Evolutionary conservation across 1,139 yeast genomes (phyloP).

Genomic region (Meyerozyma sp.): DNA sequence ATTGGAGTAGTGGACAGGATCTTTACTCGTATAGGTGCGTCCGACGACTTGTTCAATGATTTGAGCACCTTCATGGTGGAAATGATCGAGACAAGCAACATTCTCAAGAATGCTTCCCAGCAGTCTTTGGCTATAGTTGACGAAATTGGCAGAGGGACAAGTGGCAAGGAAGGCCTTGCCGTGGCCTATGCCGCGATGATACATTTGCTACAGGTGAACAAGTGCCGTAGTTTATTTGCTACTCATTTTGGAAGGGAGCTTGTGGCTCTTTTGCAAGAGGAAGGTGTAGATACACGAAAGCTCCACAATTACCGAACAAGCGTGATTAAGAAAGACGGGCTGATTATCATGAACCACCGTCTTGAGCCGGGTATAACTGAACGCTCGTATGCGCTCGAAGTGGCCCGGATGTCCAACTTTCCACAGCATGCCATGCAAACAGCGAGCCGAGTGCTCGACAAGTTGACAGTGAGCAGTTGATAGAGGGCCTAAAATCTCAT

Average conservation of each 20-base stretch:
- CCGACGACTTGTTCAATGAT: constrained; percentile 82
- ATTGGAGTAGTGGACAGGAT: constrained; percentile 82
- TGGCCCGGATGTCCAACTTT: constrained; percentile 81
- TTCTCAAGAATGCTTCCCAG: constrained; percentile 69
- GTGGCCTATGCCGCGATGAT: constrained; percentile 79
- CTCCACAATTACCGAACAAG: constrained; percentile 51
- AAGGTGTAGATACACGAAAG: constrained; percentile 22
- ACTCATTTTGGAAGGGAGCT: constrained; percentile 86
- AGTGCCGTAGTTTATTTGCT: constrained; percentile 81
- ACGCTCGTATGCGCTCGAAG: constrained; percentile 78
- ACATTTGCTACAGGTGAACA: constrained; percentile 49
- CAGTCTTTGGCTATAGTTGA: constrained; percentile 83
- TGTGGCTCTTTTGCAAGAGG: constrained; percentile 21
- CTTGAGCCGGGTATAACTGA: constrained; percentile 68
- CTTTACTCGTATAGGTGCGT: constrained; percentile 86
- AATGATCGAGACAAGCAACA: constrained; percentile 89
- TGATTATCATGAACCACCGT: constrained; percentile 53
- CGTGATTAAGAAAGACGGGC: constrained; percentile 22
- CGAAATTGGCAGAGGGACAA: constrained; percentile 96
- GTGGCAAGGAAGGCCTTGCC: constrained; percentile 83
- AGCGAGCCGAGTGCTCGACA: constrained; percentile 39
- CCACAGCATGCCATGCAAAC: constrained; percentile 54
- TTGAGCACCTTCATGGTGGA: constrained; percentile 96
- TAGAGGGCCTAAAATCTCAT: too few species aligned
- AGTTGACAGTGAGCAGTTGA: not conserved